phyloP scores from a whole-genome alignment of 2,329 filamentous ascomycete species.

The Thielaviopsis euricoi region DNA sequence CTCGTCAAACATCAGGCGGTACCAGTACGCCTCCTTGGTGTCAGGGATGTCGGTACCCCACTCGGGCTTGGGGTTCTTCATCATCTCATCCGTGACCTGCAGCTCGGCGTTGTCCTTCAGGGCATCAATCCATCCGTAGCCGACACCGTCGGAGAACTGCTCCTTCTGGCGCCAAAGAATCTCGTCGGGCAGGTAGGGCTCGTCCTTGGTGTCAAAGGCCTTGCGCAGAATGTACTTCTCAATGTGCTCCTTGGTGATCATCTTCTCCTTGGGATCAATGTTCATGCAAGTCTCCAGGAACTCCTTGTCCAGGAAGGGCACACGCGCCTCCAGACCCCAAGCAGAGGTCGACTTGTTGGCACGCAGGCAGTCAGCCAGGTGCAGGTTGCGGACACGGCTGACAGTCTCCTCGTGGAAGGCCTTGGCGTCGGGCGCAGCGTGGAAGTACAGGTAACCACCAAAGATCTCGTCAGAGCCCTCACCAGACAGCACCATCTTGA shows the following conservation, averaged over 20 bases:
- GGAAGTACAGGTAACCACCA: slow-evolving; percentile 97
- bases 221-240: slow-evolving; percentile 98
- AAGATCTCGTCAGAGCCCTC: slow-evolving; percentile 98
- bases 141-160: slow-evolving; percentile 96
- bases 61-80: slow-evolving; percentile 94
- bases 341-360: slow-evolving; percentile 98
- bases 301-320: slow-evolving; percentile 94
- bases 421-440: slow-evolving; percentile 75
- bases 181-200: slow-evolving; percentile 85
- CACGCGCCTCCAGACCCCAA: slow-evolving; percentile 94
- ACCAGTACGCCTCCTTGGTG: slow-evolving; percentile 98
- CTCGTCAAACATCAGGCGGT: slow-evolving; percentile 96
- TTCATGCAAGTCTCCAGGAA: slow-evolving; percentile 90
- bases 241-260: slow-evolving; percentile 77
- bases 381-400: slow-evolving; percentile 86
- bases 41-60: slow-evolving; percentile 90
- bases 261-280: slow-evolving; percentile 87
- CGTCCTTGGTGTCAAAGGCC: slow-evolving; percentile 82
- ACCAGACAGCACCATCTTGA: slow-evolving; percentile 98
- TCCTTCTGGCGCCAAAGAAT: slow-evolving; percentile 99
- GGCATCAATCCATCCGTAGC: slow-evolving; percentile 96
- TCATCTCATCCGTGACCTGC: slow-evolving; percentile 88
- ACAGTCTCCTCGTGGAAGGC: slow-evolving; percentile 95
- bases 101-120: slow-evolving; percentile 88
- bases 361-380: slow-evolving; percentile 86